phyloP scores from a whole-genome alignment of 2,329 filamentous ascomycete species.

The Epichloe bromicola region DNA sequence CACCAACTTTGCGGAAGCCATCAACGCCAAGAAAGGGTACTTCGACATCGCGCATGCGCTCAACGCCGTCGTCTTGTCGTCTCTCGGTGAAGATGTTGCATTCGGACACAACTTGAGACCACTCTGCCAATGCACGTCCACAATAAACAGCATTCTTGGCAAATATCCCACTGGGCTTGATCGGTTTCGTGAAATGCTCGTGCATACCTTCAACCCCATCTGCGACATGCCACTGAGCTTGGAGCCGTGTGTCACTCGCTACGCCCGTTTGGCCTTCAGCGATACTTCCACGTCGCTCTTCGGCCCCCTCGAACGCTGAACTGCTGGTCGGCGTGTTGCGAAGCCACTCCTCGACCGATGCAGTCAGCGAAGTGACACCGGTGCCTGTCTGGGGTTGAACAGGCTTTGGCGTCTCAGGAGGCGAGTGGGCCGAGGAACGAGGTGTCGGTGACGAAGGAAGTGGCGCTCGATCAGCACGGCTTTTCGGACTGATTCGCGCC shows the following conservation, averaged over 20 bases:
- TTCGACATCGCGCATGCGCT: constrained; percentile 53
- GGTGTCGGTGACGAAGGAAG: constrained; percentile 17
- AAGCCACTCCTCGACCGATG: constrained; percentile 18
- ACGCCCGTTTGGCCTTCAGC: constrained; percentile 1
- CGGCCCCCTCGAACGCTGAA: not conserved
- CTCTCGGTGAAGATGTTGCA: constrained; percentile 73
- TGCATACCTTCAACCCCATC: constrained; percentile 8
- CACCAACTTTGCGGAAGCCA: constrained; percentile 20
- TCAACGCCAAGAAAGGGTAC: constrained; percentile 29
- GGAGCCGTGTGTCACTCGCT: not conserved
- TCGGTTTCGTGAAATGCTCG: constrained; percentile 27
- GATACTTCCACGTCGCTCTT: not conserved
- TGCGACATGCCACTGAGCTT: not conserved
- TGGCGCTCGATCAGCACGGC: constrained; percentile 8
- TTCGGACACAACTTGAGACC: constrained; percentile 61
- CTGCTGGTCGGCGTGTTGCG: constrained; percentile 8
- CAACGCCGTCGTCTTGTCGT: constrained; percentile 59
- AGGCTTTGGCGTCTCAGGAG: not conserved
- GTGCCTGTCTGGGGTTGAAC: not conserved
- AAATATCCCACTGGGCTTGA: constrained; percentile 33
- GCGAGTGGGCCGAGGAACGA: not conserved
- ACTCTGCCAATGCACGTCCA: constrained; percentile 66
- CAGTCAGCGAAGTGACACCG: constrained; percentile 13
- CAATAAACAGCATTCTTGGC: constrained; percentile 43
- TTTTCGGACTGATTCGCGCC: constrained; percentile 36